These are phyloP conservation scores for Apiospora sp. DNA, from an alignment of 2,329 filamentous ascomycete genomes.

Conservation along the genomic window DNA sequence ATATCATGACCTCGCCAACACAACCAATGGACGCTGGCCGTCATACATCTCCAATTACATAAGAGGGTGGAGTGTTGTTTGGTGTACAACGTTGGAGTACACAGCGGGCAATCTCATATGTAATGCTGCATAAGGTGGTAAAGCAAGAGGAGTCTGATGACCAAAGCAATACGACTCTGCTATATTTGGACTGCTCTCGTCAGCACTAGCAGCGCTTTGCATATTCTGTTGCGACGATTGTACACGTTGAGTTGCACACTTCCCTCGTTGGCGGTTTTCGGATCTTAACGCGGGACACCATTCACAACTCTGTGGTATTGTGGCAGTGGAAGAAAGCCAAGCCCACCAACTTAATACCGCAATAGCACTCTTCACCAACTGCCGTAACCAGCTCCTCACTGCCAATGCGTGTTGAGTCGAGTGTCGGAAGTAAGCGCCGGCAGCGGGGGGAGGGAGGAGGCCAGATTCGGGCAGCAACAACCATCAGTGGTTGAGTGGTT, in stretches of 20 bases:
- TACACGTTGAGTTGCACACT: not conserved
- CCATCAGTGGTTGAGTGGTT: not conserved
- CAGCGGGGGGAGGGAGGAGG: not conserved
- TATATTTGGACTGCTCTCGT: constrained; percentile 15
- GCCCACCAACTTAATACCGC: not conserved
- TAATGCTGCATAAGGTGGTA: constrained; percentile 9
- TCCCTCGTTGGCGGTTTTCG: not conserved
- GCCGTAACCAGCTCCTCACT: not conserved
- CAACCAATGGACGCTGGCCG: not conserved
- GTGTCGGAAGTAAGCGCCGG: constrained; percentile 2
- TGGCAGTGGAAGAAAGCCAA: not conserved
- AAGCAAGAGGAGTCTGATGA: not conserved
- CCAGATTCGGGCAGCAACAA: not conserved
- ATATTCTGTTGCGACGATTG: not conserved
- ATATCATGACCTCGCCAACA: constrained; percentile 1
- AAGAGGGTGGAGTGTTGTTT: not conserved
- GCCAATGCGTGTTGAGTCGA: not conserved
- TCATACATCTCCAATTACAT: not conserved
- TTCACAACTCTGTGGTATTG: not conserved
- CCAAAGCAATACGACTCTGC: constrained; percentile 7
- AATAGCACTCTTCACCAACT: not conserved
- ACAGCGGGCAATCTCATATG: not conserved
- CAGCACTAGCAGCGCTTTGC: not conserved
- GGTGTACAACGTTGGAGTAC: not conserved
- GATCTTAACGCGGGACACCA: not conserved